Evolutionary conservation across 1,284 basidiomycete genomes (phyloP), one percentile per base, ranked within the genome.

Genomic region (Rhodotorula glutinis): DNA sequence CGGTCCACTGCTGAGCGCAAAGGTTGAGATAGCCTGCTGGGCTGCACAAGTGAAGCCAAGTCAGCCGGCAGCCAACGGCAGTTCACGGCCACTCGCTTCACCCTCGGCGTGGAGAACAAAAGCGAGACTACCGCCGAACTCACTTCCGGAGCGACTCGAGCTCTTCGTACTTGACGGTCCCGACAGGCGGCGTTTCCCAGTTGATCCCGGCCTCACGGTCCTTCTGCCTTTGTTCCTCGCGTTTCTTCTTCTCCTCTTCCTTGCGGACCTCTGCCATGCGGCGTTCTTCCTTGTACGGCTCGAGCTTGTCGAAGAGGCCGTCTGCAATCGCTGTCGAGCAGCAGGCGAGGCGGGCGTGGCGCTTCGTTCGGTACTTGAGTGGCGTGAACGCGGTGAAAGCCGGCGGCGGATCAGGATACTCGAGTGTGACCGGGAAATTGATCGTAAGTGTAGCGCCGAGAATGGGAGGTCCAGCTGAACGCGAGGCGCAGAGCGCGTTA

Each of bases 1-100:
- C 56, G 21, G 67, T 62, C 59, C 60, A 69, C 21, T 55, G 44
- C 29, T 65, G 63, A 2, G 57, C 52, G 49, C 62, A 69, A 9
- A 47, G 10, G 11, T 65, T 62, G 60, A 68, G 59, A 52, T 68
- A 68, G 3, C 51, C 51, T 27, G 53, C 16, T 2, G 59, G 53
- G 44, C 62, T 68, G 62, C 33, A 38, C 11, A 38, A 11, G 11
- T 38, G 5, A 11, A 38, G 33, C 33, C 33, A 11, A 38, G 33
- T 38, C 33, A 38, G 33, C 33, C 33, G 33, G 33, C n/a, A 38
- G 33, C 33, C 33, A n/a, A n/a, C 11, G 33, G 33, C 33, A 38
- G 33, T 11, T 38, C 33, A 38, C 33, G 33, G 11, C 33, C 11
- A 11, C 11, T 38, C 11, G 33, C 33, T 38, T 11, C 33, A 38